A percentile compares a stretch with the other conserved stretches of the same genome.
phyloP scores from a whole-genome alignment of 768 basidiomycete genomes.

The Agrocybe pediades region DNA sequence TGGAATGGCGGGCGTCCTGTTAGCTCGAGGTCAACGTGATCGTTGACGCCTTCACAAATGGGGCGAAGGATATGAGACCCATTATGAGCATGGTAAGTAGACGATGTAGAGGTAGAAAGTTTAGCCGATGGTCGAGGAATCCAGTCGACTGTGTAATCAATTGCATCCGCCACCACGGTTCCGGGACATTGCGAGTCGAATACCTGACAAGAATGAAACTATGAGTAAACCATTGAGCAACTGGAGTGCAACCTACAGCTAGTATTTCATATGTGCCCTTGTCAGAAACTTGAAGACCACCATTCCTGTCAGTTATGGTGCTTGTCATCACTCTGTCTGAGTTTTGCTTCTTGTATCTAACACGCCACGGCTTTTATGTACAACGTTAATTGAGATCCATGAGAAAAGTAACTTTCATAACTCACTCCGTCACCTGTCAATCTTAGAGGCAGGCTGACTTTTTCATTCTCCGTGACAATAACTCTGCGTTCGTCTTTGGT shows the following conservation, averaged over 20 bases:
- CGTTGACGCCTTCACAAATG: conserved; percentile 81
- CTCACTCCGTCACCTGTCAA: conserved; percentile 90
- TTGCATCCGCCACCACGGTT: conserved; percentile 55
- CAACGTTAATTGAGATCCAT: neutral
- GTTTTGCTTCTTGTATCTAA: conserved; percentile 68
- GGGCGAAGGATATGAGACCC: conserved; percentile 74
- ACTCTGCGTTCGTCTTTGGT: conserved; percentile 55
- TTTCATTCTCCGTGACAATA: conserved; percentile 74
- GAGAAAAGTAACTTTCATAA: conserved; percentile 8
- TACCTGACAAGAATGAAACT: conserved; percentile 51
- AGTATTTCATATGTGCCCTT: conserved; percentile 76
- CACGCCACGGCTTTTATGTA: conserved; percentile 75
- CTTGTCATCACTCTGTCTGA: conserved; percentile 40
- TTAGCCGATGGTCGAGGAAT: conserved; percentile 76
- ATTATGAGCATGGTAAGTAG: conserved; percentile 62
- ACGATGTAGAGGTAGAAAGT: conserved; percentile 59
- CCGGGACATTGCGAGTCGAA: conserved; percentile 87
- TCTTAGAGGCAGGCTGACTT: conserved; percentile 74
- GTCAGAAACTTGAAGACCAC: conserved; percentile 69
- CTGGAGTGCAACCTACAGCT: conserved; percentile 43
- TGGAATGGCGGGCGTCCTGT: conserved; percentile 94
- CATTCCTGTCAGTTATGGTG: conserved; percentile 64
- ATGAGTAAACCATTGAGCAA: neutral
- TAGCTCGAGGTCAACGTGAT: conserved; percentile 84
- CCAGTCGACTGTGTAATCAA: conserved; percentile 75